phyloP scores from a whole-genome alignment of 495 filamentous ascomycete genomes.

The Glutinoglossum americanum region DNA sequence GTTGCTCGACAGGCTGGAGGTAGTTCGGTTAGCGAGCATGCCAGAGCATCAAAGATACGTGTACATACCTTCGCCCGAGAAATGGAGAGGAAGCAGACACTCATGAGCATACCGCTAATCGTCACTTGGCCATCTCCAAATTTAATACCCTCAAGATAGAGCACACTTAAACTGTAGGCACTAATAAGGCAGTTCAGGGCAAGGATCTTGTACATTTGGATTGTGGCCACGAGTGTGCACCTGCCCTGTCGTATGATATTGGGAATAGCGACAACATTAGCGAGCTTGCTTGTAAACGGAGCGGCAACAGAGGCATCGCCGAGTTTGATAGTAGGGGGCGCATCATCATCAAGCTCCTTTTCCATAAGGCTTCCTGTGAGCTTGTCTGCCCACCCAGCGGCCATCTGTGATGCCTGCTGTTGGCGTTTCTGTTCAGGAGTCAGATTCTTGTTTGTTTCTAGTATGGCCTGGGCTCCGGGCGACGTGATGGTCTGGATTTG shows the following conservation, averaged over 20 bases:
- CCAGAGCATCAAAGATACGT: background rate
- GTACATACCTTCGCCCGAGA: constrained; percentile 61
- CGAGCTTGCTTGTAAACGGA: constrained; percentile 92
- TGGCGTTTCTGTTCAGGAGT: constrained; percentile 37
- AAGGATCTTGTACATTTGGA: constrained; percentile 99
- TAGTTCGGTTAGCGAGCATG: constrained; percentile 1
- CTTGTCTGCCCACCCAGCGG: constrained; percentile 66
- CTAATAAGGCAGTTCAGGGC: constrained; percentile 96
- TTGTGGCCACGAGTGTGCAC: constrained; percentile 91
- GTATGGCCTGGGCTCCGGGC: constrained; percentile 45
- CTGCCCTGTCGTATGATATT: constrained; percentile 97
- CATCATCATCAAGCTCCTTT: constrained; percentile 63
- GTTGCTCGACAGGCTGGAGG: constrained; percentile 58
- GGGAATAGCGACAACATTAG: constrained; percentile 89
- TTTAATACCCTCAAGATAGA: constrained; percentile 97
- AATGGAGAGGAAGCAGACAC: constrained; percentile 94
- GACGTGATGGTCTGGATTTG: constrained; percentile 44
- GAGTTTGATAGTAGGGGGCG: constrained; percentile 89
- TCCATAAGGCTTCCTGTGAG: constrained; percentile 81
- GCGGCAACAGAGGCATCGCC: constrained; percentile 94
- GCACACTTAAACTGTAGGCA: constrained; percentile 87
- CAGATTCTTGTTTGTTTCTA: constrained; percentile 28
- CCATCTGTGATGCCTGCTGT: constrained; percentile 42
- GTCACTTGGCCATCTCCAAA: constrained; percentile 97
- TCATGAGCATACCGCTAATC: constrained; percentile 99